Evolutionary conservation across 306 rosid genomes (phyloP).

Genomic region (Trifolium repens): DNA sequence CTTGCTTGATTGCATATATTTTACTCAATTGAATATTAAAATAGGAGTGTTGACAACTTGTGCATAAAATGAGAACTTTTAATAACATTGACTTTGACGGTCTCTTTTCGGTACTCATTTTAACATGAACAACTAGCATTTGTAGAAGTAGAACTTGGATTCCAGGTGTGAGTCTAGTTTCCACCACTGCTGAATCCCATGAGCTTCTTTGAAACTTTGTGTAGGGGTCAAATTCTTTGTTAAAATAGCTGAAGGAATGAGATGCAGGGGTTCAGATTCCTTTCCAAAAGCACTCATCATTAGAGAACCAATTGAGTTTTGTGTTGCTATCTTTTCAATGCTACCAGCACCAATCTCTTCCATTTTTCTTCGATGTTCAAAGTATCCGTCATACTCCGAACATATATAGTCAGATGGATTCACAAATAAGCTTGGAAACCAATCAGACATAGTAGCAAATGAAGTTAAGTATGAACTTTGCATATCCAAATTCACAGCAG

Average conservation of each 20-base stretch:
- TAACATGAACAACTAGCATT: conserved; percentile 51
- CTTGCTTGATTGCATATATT: too few species aligned
- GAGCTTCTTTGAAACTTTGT: background rate
- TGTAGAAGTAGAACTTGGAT: conserved; percentile 43
- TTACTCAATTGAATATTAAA: too few species aligned
- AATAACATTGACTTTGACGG: too few species aligned
- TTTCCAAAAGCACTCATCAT: conserved; percentile 70
- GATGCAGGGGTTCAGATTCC: conserved; percentile 75
- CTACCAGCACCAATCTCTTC: conserved; percentile 75
- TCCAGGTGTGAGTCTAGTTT: conserved; percentile 52
- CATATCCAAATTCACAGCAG: conserved; percentile 62
- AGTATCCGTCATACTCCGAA: conserved; percentile 80
- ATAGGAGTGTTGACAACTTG: too few species aligned
- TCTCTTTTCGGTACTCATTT: too few species aligned
- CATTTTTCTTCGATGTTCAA: conserved; percentile 85
- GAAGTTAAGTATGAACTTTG: conserved; percentile 49
- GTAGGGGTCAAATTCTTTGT: conserved; percentile 49
- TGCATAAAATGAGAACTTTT: too few species aligned
- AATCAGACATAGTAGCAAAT: conserved; percentile 65
- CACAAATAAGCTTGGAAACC: conserved; percentile 81
- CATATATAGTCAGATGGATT: conserved; percentile 74
- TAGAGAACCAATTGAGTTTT: conserved; percentile 69
- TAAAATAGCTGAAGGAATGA: conserved; percentile 81
- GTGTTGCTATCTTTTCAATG: conserved; percentile 77
- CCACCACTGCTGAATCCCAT: conserved; percentile 69